These are phyloP conservation scores for Yamadazyma diospyri DNA, from an alignment of 1,139 yeast genomes.

Conservation along the genomic window DNA sequence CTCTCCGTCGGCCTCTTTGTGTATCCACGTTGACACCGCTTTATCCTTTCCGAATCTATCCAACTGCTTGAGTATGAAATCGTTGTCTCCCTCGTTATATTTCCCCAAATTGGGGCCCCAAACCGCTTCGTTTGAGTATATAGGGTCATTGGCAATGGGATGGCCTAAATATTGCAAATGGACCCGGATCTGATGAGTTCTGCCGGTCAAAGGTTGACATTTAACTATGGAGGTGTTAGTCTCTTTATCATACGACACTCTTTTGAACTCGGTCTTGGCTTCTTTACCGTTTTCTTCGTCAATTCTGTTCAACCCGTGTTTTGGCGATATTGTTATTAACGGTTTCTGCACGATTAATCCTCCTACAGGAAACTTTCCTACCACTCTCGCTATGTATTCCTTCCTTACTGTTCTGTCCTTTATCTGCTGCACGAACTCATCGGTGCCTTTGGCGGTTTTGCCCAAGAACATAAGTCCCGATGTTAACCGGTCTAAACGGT, in stretches of 20 bases:
- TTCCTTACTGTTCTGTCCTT: conserved; percentile 74
- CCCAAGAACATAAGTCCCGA: conserved; percentile 95
- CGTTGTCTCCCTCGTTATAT: conserved; percentile 47
- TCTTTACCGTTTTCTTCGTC: conserved; percentile 65
- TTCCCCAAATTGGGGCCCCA: conserved; percentile 71
- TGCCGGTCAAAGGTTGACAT: conserved; percentile 84
- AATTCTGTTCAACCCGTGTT: conserved; percentile 71
- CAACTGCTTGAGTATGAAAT: conserved; percentile 43
- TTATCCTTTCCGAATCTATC: conserved; percentile 66
- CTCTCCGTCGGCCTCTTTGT: conserved; percentile 60
- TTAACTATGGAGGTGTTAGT: conserved; percentile 65
- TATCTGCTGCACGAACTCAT: conserved; percentile 68
- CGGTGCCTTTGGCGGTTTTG: conserved; percentile 78
- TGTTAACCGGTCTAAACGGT: conserved; percentile 84
- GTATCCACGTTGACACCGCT: conserved; percentile 67
- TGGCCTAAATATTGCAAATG: conserved; percentile 83
- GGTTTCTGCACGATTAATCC: conserved; percentile 64
- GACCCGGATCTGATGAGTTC: conserved; percentile 93
- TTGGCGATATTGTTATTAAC: conserved; percentile 69
- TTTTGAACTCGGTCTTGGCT: conserved; percentile 49
- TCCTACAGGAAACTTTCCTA: conserved; percentile 72
- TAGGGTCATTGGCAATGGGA: conserved; percentile 94
- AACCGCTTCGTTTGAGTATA: conserved; percentile 60
- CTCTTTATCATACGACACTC: conserved; percentile 58
- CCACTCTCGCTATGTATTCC: conserved; percentile 83